A percentile compares a stretch with the other conserved stretches of the same genome.
Evolutionary conservation across 208 protist species (phyloP).

Genomic region (Acanthamoeba triangularis): DNA sequence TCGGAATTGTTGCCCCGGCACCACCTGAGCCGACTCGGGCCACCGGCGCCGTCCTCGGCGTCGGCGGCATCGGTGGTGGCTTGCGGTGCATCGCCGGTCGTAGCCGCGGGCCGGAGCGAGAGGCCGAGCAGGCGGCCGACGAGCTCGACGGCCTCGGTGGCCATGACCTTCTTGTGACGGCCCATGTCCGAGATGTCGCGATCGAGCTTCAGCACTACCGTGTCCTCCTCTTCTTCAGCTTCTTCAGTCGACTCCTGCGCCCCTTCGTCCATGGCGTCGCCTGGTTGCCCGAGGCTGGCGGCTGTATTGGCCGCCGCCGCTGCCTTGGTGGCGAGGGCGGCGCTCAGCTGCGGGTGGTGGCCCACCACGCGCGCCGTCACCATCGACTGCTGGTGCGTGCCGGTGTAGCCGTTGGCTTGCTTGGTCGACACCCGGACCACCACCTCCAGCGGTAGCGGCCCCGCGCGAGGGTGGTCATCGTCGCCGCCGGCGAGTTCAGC

Average conservation of each 20-base stretch:
- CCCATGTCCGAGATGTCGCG: not conserved
- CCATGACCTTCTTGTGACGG: not conserved
- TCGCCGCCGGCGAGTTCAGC: not conserved
- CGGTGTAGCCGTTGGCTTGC: not conserved
- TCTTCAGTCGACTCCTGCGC: not conserved
- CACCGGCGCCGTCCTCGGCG: not conserved
- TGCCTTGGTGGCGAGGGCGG: not conserved
- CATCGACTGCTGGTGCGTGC: not conserved
- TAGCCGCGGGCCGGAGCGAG: not conserved
- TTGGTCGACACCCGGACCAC: not conserved
- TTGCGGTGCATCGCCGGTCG: not conserved
- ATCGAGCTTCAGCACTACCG: not conserved
- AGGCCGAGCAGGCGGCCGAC: not conserved
- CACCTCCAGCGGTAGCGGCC: not conserved
- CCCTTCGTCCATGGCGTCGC: not conserved
- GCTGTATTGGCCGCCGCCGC: too few species aligned
- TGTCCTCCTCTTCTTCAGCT: not conserved
- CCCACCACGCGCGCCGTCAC: constrained; percentile 6
- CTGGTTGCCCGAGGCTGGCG: not conserved
- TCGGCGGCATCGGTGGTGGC: not conserved
- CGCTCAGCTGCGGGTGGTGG: not conserved
- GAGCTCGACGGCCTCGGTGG: constrained; percentile 2
- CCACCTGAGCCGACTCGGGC: not conserved
- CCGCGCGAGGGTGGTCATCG: not conserved
- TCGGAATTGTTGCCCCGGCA: not conserved